phyloP scores from a whole-genome alignment of 148 eudicot species.

The Fagopyrum tataricum region DNA sequence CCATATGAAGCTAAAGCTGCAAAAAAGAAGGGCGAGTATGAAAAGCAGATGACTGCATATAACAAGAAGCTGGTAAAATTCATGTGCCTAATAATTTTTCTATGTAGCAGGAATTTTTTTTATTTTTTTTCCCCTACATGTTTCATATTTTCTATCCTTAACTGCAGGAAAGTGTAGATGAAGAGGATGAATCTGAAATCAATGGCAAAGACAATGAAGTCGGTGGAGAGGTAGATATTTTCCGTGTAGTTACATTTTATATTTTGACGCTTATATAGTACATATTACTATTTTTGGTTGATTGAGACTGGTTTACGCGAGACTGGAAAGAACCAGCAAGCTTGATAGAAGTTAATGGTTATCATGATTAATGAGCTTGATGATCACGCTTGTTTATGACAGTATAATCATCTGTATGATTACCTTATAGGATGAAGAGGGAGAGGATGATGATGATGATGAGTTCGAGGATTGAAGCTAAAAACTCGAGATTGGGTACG shows the following conservation, averaged over 20 bases:
- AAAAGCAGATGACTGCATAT: conserved; percentile 43
- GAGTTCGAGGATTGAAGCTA: conserved; percentile 47
- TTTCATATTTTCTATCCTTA: not conserved
- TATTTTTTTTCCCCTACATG: too few species aligned
- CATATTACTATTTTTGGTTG: too few species aligned
- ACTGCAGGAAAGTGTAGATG: conserved; percentile 38
- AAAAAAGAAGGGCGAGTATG: conserved; percentile 48
- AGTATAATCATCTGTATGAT: too few species aligned
- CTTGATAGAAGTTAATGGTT: too few species aligned
- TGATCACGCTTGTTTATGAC: too few species aligned
- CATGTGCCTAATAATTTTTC: not conserved
- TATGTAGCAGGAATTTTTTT: not conserved
- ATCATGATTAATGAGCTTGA: too few species aligned
- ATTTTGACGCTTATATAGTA: too few species aligned
- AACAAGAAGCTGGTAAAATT: conserved; percentile 49
- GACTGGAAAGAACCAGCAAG: too few species aligned
- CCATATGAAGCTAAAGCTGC: conserved; percentile 61
- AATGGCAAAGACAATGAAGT: conserved; percentile 39
- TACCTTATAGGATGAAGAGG: conserved; percentile 22
- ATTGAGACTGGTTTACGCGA: too few species aligned
- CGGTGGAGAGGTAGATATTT: conserved; percentile 39
- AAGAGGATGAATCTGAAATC: conserved; percentile 49
- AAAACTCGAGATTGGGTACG: too few species aligned
- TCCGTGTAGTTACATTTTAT: too few species aligned
- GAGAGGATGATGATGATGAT: conserved; percentile 38